Percentiles rank a stretch among this genome's conserved stretches.
These are phyloP conservation scores for Cardiospermum halicacabum DNA, from an alignment of 345 rosid species.

Conservation along the genomic window DNA sequence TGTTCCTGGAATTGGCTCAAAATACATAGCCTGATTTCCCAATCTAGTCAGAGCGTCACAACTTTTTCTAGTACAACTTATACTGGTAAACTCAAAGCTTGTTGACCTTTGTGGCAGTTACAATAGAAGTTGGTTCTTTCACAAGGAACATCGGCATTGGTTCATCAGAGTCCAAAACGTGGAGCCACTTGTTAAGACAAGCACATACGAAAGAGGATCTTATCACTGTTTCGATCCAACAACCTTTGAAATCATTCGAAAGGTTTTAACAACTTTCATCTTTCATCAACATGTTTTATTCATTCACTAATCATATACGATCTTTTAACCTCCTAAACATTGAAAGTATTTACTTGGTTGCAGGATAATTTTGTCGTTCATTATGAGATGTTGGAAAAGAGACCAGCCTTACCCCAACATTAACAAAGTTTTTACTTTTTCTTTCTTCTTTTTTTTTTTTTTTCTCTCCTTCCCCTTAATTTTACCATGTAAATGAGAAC, in stretches of 20 bases:
- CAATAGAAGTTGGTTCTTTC: conserved; percentile 87
- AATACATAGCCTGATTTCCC: not conserved
- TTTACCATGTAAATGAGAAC: conserved; percentile 56
- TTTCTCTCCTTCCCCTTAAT: conserved; percentile 20
- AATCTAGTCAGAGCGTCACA: not conserved
- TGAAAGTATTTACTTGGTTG: conserved; percentile 18
- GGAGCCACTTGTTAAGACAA: conserved; percentile 83
- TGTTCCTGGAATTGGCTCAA: not conserved
- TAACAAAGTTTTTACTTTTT: conserved; percentile 35
- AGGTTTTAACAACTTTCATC: conserved; percentile 40
- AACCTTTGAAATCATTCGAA: conserved; percentile 64
- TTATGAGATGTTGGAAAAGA: conserved; percentile 85
- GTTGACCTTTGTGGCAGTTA: conserved; percentile 48
- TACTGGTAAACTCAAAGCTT: not conserved
- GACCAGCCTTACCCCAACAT: conserved; percentile 79
- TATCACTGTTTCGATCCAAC: conserved; percentile 85
- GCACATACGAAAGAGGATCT: conserved; percentile 72
- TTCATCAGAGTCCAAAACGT: conserved; percentile 59
- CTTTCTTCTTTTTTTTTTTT: conserved; percentile 30
- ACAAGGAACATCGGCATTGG: conserved; percentile 82
- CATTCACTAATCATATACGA: not conserved
- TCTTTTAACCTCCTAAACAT: not conserved
- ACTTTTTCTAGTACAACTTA: not conserved
- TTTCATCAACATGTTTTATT: conserved; percentile 4
- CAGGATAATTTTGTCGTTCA: conserved; percentile 84